A percentile compares a stretch with the other conserved stretches of the same genome.
Conservation (phyloP, 2,329 filamentous ascomycete genomes). For the Alternaria brassicicola region DNA sequence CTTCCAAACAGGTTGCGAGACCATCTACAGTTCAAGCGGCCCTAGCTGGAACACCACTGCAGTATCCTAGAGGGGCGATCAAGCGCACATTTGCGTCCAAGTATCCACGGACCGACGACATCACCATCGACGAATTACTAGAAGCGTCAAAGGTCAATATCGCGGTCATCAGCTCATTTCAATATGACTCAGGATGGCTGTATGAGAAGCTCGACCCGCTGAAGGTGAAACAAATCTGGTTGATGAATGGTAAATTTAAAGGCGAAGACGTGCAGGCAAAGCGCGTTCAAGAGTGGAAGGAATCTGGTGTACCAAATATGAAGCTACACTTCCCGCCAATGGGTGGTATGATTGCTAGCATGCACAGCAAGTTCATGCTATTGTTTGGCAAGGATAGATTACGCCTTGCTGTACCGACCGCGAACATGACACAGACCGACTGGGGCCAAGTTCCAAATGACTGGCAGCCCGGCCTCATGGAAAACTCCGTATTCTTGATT, state of each 20-base stretch:
- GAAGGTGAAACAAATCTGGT: slow-evolving; percentile 58
- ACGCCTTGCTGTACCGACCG: slow-evolving; percentile 82
- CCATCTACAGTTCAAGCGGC: not conserved
- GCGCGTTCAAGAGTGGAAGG: slow-evolving; percentile 35
- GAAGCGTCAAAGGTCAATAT: slow-evolving; percentile 74
- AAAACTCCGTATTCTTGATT: slow-evolving; percentile 79
- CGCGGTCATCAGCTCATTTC: slow-evolving; percentile 83
- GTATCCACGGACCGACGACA: slow-evolving; percentile 70
- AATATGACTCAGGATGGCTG: slow-evolving; percentile 84
- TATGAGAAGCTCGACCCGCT: slow-evolving; percentile 68
- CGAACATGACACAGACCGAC: slow-evolving; percentile 83
- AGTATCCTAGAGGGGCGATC: slow-evolving; percentile 68
- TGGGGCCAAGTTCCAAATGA: slow-evolving; percentile 78
- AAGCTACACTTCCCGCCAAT: slow-evolving; percentile 81
- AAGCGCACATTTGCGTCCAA: slow-evolving; percentile 81
- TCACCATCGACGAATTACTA: slow-evolving; percentile 86
- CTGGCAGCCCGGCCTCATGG: slow-evolving; percentile 43
- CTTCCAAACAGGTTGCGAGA: slow-evolving; percentile 34
- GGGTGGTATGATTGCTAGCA: slow-evolving; percentile 70
- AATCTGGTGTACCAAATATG: slow-evolving; percentile 57
- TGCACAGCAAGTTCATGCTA: slow-evolving; percentile 95
- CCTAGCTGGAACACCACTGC: slow-evolving; percentile 14
- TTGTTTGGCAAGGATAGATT: slow-evolving; percentile 78
- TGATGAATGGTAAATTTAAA: slow-evolving; percentile 62
- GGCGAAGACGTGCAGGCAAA: slow-evolving; percentile 48